Evolutionary conservation across 2,329 filamentous ascomycete genomes (phyloP).

Genomic region (Teratosphaeriaceae sp.): DNA sequence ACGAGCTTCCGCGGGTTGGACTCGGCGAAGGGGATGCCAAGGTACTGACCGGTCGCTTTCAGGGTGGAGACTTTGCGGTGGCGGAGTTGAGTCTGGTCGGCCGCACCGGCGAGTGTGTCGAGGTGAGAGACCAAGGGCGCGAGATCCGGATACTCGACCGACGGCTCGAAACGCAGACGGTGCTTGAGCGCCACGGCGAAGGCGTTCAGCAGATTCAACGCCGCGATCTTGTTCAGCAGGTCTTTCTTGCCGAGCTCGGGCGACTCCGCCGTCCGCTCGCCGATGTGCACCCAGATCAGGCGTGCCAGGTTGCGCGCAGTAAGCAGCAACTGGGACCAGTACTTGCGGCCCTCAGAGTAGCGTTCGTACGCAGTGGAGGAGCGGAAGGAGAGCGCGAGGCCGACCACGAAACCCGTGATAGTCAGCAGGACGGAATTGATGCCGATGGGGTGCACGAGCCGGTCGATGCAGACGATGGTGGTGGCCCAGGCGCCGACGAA

Average conservation of each 20-base stretch:
- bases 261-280: conserved; percentile 45
- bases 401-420: conserved; percentile 74
- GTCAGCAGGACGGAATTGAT: conserved; percentile 66
- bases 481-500: conserved; percentile 61
- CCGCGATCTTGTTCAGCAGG: conserved; percentile 63
- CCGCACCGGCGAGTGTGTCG: conserved; percentile 64
- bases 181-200: conserved; percentile 76
- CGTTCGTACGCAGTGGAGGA: conserved; percentile 72
- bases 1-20: conserved; percentile 72
- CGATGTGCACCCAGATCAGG: conserved; percentile 73
- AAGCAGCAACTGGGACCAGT: conserved; percentile 53
- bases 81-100: conserved; percentile 40
- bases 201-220: conserved; percentile 70
- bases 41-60: conserved; percentile 53
- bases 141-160: conserved; percentile 69
- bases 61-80: conserved; percentile 25
- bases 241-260: conserved; percentile 52
- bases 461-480: conserved; percentile 52
- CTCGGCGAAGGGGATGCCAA: conserved; percentile 67
- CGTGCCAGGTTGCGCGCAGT: conserved; percentile 55
- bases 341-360: conserved; percentile 52
- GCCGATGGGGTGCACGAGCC: conserved; percentile 38
- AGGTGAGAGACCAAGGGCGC: conserved; percentile 63
- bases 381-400: conserved; percentile 70
- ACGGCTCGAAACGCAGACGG: conserved; percentile 76